Conservation (phyloP, 2,329 filamentous ascomycete genomes). For the Sclerotiophoma versabilis region DNA sequence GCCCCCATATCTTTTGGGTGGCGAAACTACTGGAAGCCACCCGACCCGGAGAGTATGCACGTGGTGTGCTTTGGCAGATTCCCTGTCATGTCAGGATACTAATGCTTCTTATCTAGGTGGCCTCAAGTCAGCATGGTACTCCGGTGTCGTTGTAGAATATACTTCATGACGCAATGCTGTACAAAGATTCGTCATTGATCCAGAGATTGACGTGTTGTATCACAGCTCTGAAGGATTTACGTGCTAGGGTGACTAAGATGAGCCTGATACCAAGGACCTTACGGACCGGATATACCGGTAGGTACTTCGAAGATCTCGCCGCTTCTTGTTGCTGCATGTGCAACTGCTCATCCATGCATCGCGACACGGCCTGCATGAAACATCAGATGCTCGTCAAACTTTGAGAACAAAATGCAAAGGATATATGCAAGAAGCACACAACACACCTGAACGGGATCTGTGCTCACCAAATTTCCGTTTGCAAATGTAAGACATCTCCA, state of each 20-base stretch:
- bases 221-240: slow-evolving; percentile 26
- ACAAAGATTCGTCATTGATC: slow-evolving; percentile 32
- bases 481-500: not conserved
- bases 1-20: slow-evolving; percentile 40
- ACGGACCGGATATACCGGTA: too few species aligned
- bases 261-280: not conserved
- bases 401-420: not conserved
- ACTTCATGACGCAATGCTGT: slow-evolving; percentile 29
- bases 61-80: slow-evolving; percentile 40
- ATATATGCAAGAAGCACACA: not conserved
- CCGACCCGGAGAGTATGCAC: slow-evolving; percentile 33
- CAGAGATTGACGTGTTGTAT: slow-evolving; percentile 36
- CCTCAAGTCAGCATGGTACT: slow-evolving; percentile 1
- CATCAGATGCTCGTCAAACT: not conserved
- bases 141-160: slow-evolving; percentile 24
- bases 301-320: not conserved
- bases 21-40: slow-evolving; percentile 37
- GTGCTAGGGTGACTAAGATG: not conserved
- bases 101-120: slow-evolving; percentile 33
- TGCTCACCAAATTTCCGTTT: not conserved
- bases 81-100: slow-evolving; percentile 43
- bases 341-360: slow-evolving; percentile 1
- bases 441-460: not conserved
- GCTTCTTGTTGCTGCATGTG: not conserved
- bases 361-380: not conserved